phyloP scores from a whole-genome alignment of 1,284 basidiomycete species.

The Tetrapyrgos nigripes region DNA sequence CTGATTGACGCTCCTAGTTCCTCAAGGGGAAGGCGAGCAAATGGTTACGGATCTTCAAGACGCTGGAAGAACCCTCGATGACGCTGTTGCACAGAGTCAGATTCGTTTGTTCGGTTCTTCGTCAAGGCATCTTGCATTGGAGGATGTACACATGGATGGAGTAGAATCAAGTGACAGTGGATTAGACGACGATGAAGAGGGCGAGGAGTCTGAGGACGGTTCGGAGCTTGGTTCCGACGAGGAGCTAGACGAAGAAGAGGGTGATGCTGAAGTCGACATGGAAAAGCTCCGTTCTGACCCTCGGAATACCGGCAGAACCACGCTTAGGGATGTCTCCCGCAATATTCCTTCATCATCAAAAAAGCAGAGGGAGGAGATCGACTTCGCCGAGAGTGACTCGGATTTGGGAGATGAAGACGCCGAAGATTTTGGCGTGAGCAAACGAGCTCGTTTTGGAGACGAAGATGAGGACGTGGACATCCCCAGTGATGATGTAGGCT shows the following conservation, averaged over 20 bases:
- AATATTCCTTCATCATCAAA: constrained; percentile 42
- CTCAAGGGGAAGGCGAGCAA: constrained; percentile 91
- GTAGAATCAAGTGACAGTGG: constrained; percentile 31
- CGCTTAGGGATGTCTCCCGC: constrained; percentile 54
- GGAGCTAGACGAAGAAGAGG: constrained; percentile 33
- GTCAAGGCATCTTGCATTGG: constrained; percentile 57
- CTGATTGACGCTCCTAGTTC: constrained; percentile 46
- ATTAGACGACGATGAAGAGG: constrained; percentile 32
- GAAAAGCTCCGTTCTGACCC: constrained; percentile 30
- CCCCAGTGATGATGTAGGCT: constrained; percentile 54
- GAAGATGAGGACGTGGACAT: constrained; percentile 67
- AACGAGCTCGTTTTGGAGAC: constrained; percentile 46
- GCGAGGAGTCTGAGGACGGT: constrained; percentile 31
- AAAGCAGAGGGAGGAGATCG: constrained; percentile 51
- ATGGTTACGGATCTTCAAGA: constrained; percentile 99
- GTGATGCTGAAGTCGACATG: constrained; percentile 18
- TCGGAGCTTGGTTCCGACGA: constrained; percentile 37
- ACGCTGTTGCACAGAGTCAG: constrained; percentile 80
- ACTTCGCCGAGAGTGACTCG: constrained; percentile 85
- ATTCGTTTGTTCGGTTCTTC: constrained; percentile 90
- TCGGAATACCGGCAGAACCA: constrained; percentile 35
- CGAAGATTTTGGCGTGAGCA: constrained; percentile 20
- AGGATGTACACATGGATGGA: constrained; percentile 35
- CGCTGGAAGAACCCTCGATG: constrained; percentile 82
- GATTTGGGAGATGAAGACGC: constrained; percentile 67